Evolutionary conservation across 2,329 filamentous ascomycete genomes (phyloP), one percentile per base, ranked within the genome.

Genomic region (Aspergillus intermedius): DNA sequence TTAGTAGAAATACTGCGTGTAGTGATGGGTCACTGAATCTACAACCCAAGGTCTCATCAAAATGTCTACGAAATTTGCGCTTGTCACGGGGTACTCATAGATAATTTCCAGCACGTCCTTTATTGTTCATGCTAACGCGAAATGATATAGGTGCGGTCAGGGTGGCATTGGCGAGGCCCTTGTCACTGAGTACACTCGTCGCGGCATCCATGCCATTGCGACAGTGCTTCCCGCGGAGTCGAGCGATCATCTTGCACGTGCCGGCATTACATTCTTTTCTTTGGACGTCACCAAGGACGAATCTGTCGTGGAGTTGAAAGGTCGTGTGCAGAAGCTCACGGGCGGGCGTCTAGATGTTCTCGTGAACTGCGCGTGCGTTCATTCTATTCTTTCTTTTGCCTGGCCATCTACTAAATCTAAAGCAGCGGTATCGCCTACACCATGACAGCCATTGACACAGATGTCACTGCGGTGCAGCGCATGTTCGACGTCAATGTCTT

Each of bases 161-260:
- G 48, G 48, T 13, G 48, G 48, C 3, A 49, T 49, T 28, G 44
- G 48, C 7, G 39, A 50, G 15, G 48, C 44, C 32, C 48, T 47
- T 6, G 44, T 44, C 12, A 25, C 10, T 2, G 28, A 47, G 32
- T 44, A 42, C 28, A 25, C 12, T 46, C 25, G 25, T 30, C 25
- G 25, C 10, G 25, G 25, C 9, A 30, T 30, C 10, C 10, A 40
- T 40, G 77, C 78, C 50, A 64, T 80, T 39, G 78, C 77, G 2
- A 77, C 76, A 0, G 72, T 76, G 1, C 74, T 4, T 45, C 49
- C 2, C 10, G 21, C 1, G 45, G 44, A 21, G 50, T 52, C 13
- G 19, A 52, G 34, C 12, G 21, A 13, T 28, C 46, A 30, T 23
- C 39, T 42, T 5, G 17, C 19, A 3, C 12, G 12, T 2, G 39